Base-by-base conservation (phyloP, 2,329 filamentous ascomycete species). In the Ambrosiella cleistominuta region DNA sequence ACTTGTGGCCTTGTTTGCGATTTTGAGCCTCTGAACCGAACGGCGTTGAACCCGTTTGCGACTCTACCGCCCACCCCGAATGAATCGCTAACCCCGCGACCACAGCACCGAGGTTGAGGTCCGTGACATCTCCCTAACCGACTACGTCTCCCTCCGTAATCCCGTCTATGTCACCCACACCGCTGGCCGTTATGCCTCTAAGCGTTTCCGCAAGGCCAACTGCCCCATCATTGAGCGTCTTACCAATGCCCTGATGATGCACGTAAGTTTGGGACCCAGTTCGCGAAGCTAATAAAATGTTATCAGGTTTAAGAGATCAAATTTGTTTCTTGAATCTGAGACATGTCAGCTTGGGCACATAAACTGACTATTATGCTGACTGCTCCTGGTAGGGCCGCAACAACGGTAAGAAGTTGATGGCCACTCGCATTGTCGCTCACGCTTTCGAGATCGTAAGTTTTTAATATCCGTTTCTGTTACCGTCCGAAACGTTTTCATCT, bases 331-430 rank as follows among this genome's bases (percentile, higher is more conserved):
- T 27, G 27, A 27, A 27, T 27, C 3, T 27, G 27, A 27, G 27
- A 27, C 27, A 27, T 27, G 4, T 27, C 27, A 3, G 4, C 27
- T 27, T 27, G 27, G 4, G 27, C 27, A 27, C 27, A 27, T 27
- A 27, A 54, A 17, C 35, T 51, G 44, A 47, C 39, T 38, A 17
- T 7, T 2, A 13, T 39, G 49, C 60, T 61, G 36, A 61, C 60
- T 12, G 37, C 97, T 91, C 62, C 84, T 98, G 74, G 98, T 97
- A 98, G 85, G 93, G 93, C 77, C 93, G 93, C 79, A 98, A 98
- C 88, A 98, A 96, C 87, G 93, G 93, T 78, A 98, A 98, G 87
- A 98, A 98, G 88, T 85, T 97, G 73, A 96, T 95, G 90, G 94
- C 93, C 72, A 91, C 97, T 75, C 89, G 93, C 78, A 98, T 98